Conservation (phyloP, 768 basidiomycete genomes). For the Termitomyces bulborhizus region DNA sequence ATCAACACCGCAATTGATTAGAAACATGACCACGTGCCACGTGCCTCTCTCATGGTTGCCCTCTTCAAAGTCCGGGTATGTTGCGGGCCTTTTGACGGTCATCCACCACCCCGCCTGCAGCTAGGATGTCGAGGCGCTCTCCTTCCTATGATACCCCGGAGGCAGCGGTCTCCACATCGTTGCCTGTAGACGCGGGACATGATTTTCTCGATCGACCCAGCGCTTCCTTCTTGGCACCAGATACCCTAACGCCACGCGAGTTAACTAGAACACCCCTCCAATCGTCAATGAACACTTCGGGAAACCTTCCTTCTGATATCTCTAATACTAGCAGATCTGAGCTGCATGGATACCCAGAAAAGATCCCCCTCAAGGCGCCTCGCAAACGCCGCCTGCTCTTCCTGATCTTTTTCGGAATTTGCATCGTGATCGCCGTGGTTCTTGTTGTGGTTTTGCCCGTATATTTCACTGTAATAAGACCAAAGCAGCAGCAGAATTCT, state of each 20-base stretch:
- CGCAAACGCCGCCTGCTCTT: conserved; percentile 14
- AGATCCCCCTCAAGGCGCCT: conserved; percentile 2
- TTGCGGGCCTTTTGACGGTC: conserved; percentile 4
- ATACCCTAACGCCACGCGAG: conserved; percentile 10
- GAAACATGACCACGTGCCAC: conserved; percentile 3
- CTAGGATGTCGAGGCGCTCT: conserved; percentile 12
- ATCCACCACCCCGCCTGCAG: conserved; percentile 3
- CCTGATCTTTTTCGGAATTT: conserved; percentile 26
- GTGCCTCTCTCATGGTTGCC: conserved; percentile 4
- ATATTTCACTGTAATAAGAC: conserved; percentile 51
- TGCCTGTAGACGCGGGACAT: conserved; percentile 1
- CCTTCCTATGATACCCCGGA: conserved; percentile 8
- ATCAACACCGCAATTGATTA: conserved; percentile 4
- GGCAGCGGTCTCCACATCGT: conserved; percentile 11
- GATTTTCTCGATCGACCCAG: conserved; percentile 9
- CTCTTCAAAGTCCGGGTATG: not conserved
- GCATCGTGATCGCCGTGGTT: conserved; percentile 28
- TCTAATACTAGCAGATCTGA: conserved; percentile 9
- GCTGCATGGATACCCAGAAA: conserved; percentile 2
- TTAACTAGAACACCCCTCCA: conserved; percentile 6
- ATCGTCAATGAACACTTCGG: conserved; percentile 12
- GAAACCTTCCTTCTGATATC: conserved; percentile 8
- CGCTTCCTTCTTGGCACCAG: conserved; percentile 10
- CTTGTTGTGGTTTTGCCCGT: conserved; percentile 52
- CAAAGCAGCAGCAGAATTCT: conserved; percentile 16